Evolutionary conservation across 306 rosid genomes (phyloP).

Genomic region (Trifolium fragiferum): DNA sequence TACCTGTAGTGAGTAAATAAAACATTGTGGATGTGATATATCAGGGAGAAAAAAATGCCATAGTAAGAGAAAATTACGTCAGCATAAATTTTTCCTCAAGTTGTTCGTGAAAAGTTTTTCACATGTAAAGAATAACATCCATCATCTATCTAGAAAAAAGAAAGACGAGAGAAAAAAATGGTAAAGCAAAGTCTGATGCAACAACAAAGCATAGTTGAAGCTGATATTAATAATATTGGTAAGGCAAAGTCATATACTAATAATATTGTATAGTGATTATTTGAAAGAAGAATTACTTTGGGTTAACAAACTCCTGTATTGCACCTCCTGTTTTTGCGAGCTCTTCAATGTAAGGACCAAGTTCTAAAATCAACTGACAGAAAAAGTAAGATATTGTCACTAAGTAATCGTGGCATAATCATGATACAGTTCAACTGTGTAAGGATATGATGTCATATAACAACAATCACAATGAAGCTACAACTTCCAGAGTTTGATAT

Average conservation of each 20-base stretch:
- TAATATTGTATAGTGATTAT: slow-evolving; percentile 20
- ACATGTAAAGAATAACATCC: slow-evolving; percentile 1
- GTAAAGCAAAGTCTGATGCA: neutral
- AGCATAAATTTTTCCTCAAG: slow-evolving; percentile 21
- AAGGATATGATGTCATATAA: neutral
- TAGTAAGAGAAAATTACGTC: slow-evolving; percentile 3
- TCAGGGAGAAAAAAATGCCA: neutral
- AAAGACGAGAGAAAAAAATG: slow-evolving; percentile 4
- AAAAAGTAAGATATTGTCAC: slow-evolving; percentile 34
- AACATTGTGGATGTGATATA: slow-evolving; percentile 17
- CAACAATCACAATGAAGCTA: slow-evolving; percentile 10
- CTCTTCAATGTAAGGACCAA: slow-evolving; percentile 87
- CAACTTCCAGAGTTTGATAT: slow-evolving; percentile 15
- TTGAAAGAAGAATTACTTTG: slow-evolving; percentile 72
- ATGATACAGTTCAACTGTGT: slow-evolving; percentile 36
- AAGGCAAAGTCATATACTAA: too few relatives aligned
- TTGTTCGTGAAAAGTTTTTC: neutral
- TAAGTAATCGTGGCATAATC: slow-evolving; percentile 28
- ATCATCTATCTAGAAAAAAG: slow-evolving; percentile 13
- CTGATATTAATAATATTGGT: too few relatives aligned
- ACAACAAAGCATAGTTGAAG: slow-evolving; percentile 22
- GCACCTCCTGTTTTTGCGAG: slow-evolving; percentile 88
- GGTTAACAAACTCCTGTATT: slow-evolving; percentile 92
- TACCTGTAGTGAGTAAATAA: slow-evolving; percentile 62
- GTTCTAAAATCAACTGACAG: slow-evolving; percentile 89